These are phyloP conservation scores for Hypomyces perniciosus DNA, from an alignment of 2,329 filamentous ascomycete genomes.

Conservation along the genomic window DNA sequence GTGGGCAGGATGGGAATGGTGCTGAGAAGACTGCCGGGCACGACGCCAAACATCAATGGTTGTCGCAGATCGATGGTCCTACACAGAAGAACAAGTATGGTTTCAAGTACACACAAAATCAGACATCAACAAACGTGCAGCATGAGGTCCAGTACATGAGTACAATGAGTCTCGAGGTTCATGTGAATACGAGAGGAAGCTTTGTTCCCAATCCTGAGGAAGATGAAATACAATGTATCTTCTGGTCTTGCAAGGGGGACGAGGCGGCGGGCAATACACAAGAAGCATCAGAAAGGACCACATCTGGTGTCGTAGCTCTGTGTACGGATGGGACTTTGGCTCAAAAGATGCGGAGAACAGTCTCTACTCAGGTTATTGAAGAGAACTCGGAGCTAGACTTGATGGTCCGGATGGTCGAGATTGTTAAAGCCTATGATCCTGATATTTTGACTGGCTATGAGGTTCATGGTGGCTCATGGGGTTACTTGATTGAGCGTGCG, in stretches of 20 bases:
- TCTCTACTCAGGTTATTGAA: constrained; percentile 59
- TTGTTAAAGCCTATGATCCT: constrained; percentile 78
- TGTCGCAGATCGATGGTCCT: constrained; percentile 84
- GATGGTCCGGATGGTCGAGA: constrained; percentile 77
- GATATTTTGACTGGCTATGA: constrained; percentile 94
- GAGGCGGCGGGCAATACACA: constrained; percentile 46
- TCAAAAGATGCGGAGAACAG: constrained; percentile 55
- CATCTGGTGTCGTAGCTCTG: constrained; percentile 67
- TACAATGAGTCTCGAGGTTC: constrained; percentile 87
- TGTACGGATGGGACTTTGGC: constrained; percentile 55
- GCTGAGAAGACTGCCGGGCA: neutral
- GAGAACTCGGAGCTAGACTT: constrained; percentile 79
- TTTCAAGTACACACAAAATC: constrained; percentile 79
- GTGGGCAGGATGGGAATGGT: neutral
- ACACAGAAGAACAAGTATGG: constrained; percentile 77
- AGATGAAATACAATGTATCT: constrained; percentile 81
- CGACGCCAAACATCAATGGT: constrained; percentile 24
- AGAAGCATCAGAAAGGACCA: constrained; percentile 41
- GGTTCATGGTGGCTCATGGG: constrained; percentile 90
- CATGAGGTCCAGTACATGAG: constrained; percentile 94
- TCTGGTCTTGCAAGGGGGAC: constrained; percentile 83
- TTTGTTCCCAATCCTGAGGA: constrained; percentile 84
- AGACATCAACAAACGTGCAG: constrained; percentile 66
- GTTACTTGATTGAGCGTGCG: constrained; percentile 88
- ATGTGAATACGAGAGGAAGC: constrained; percentile 78